Evolutionary conservation across 2,329 filamentous ascomycete species (phyloP).

Genomic region (Colletotrichum echinochloae): DNA sequence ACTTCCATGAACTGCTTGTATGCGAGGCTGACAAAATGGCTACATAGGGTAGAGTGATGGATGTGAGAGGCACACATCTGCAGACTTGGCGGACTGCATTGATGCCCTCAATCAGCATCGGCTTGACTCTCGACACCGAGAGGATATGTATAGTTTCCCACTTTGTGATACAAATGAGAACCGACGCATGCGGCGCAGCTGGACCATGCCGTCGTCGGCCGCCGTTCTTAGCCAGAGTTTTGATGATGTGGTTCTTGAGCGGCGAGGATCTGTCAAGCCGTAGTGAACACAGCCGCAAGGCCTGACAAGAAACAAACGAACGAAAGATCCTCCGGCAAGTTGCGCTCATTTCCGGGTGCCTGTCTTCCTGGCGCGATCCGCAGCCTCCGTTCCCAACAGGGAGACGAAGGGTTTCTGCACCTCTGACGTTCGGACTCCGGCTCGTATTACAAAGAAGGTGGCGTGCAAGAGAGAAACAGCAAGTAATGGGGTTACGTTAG

Average conservation of each 20-base stretch:
- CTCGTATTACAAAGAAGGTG: conserved; percentile 26
- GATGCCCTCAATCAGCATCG: conserved; percentile 12
- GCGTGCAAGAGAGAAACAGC: conserved; percentile 21
- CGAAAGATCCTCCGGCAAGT: neutral
- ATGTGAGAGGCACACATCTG: conserved; percentile 1
- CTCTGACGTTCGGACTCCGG: conserved; percentile 23
- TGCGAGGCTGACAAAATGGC: conserved; percentile 13
- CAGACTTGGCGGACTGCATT: neutral
- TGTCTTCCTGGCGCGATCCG: conserved; percentile 4
- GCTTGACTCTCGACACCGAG: conserved; percentile 13
- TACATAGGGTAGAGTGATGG: conserved; percentile 7
- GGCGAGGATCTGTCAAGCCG: neutral
- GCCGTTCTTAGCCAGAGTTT: conserved; percentile 7
- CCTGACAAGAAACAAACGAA: conserved; percentile 20
- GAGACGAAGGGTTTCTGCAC: conserved; percentile 12
- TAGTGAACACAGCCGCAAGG: conserved; percentile 6
- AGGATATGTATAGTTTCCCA: neutral
- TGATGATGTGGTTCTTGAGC: conserved; percentile 5
- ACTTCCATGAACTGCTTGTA: conserved; percentile 5
- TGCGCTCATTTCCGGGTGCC: neutral
- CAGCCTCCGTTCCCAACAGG: conserved; percentile 15
- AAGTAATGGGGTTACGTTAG: conserved; percentile 11
- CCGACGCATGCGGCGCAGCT: conserved; percentile 5
- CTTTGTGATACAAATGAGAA: neutral
- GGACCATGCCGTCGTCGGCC: conserved; percentile 23